Conservation (phyloP, 345 rosid genomes). For the Dovyalis caffra region DNA sequence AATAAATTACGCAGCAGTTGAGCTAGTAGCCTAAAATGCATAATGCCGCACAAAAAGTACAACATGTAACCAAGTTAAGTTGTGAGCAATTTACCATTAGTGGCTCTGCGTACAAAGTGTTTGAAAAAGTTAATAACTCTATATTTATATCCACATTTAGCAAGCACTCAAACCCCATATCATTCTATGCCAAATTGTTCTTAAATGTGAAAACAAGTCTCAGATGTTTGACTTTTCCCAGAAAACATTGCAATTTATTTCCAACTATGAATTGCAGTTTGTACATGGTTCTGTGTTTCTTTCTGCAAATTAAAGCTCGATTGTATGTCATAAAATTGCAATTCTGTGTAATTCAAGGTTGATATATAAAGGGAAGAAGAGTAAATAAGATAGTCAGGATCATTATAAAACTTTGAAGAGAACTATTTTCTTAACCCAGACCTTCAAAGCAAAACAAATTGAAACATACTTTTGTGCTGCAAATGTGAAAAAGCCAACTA, state of each 20-base stretch:
- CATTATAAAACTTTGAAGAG: not conserved
- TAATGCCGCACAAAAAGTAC: too few relatives aligned
- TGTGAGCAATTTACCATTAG: not conserved
- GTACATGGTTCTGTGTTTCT: not conserved
- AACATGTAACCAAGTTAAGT: not conserved
- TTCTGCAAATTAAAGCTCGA: not conserved
- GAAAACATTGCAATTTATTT: not conserved
- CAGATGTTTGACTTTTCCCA: not conserved
- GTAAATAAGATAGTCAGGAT: not conserved
- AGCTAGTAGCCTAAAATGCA: not conserved
- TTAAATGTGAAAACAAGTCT: not conserved
- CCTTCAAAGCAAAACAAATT: not conserved
- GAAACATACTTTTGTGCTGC: not conserved
- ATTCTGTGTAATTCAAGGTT: not conserved
- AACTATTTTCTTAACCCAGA: not conserved
- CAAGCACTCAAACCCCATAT: not conserved
- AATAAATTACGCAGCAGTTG: not conserved
- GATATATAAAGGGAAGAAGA: not conserved
- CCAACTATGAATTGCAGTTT: not conserved
- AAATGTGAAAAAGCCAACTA: not conserved
- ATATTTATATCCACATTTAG: not conserved
- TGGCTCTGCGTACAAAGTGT: not conserved
- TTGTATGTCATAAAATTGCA: not conserved
- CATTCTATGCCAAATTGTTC: not conserved
- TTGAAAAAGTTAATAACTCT: not conserved